Conservation (phyloP, 73 alveolate genomes). For the Symbiodinium natans region DNA sequence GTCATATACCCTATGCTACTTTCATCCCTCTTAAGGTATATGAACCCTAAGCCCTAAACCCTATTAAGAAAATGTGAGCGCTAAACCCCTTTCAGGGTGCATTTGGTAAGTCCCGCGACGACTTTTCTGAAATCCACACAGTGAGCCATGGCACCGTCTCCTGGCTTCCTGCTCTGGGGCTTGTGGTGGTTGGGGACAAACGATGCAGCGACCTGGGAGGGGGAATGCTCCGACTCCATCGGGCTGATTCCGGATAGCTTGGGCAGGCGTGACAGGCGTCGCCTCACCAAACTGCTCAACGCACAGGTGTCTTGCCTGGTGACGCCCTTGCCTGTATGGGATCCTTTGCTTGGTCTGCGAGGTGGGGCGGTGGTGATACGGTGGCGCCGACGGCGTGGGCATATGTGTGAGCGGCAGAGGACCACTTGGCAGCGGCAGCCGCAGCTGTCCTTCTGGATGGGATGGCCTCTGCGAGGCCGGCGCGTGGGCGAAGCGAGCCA, state of each 20-base stretch:
- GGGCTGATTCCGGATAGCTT: background rate
- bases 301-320: background rate
- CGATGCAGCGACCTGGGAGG: background rate
- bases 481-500: background rate
- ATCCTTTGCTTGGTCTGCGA: background rate
- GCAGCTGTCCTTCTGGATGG: background rate
- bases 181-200: background rate
- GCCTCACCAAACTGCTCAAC: background rate
- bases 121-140: too few species aligned
- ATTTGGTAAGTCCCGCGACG: too few species aligned
- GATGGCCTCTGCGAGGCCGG: background rate
- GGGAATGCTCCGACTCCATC: background rate
- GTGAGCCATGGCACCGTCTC: constrained; percentile 23
- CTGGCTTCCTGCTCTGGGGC: background rate
- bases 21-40: too few species aligned
- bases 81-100: too few species aligned
- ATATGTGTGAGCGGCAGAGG: background rate
- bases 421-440: background rate
- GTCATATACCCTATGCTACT: too few species aligned
- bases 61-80: too few species aligned
- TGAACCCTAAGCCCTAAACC: too few species aligned
- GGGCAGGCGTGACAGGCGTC: background rate
- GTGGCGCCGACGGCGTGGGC: background rate
- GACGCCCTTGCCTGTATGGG: background rate
- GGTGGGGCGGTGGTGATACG: background rate